Evolutionary conservation across 106 monocot genomes (phyloP), one percentile per base, ranked within the genome.

Genomic region (Gastrodia elata): DNA sequence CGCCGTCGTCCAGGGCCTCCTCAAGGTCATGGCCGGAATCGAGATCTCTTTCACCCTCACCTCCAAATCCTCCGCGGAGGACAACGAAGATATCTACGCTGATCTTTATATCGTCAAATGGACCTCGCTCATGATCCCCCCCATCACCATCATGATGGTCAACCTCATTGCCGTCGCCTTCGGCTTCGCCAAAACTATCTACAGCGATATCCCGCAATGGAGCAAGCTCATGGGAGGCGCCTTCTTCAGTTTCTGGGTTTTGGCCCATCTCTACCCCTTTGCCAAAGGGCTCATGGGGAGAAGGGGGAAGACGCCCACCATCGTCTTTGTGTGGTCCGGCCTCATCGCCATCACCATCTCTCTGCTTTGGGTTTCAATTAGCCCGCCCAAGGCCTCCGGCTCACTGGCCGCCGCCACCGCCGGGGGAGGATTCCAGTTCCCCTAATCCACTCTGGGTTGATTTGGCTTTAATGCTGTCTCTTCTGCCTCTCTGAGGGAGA

Each of bases 31-130:
- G 25, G 78, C 78, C 0, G 78, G 78, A 9, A 78, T 86, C 11
- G 89, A 89, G 83, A 89, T 89, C 65, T 89, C 89, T 1, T 86
- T 89, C 83, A 89, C 86, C 13, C 76, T 89, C 37, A 89, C 89
- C 0, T 71, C 89, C 24, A 89, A 89, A 42, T 81, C 89, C 0
- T 52, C 89, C 0, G 76, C 13, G 5, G 89, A 89, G 3, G 89
- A 89, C 7, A 82, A 79, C 39, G 83, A 86, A 1, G 89, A 89
- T 75, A 76, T 79, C 26, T 89, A 73, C 75, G 89, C 85, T 8
- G 89, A 89, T 39, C 81, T 89, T 5, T 83, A 89, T 76, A 32
- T 89, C 2, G 89, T 89, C 33, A 86, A 86, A 20, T 89, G 89
- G 86, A 80, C 86, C 37, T 89, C 89, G 2, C 72, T 89, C 30